phyloP scores from a whole-genome alignment of 495 filamentous ascomycete species.

The Aspergillus leporis region DNA sequence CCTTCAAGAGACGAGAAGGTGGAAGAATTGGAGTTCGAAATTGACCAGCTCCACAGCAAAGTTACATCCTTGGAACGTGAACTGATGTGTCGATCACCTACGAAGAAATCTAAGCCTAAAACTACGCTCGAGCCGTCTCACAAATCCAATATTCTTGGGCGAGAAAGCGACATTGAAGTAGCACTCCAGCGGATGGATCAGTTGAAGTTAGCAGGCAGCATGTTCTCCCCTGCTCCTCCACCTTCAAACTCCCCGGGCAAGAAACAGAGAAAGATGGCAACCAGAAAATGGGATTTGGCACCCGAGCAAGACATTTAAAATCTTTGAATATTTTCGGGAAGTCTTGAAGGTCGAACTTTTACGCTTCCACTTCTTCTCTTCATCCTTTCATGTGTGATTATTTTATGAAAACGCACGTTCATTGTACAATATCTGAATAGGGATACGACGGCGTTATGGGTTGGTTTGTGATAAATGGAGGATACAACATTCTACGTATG shows the following conservation, averaged over 20 bases:
- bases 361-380: not conserved
- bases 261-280: slow-evolving; percentile 54
- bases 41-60: slow-evolving; percentile 46
- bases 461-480: not conserved
- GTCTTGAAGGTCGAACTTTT: not conserved
- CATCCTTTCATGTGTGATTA: not conserved
- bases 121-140: slow-evolving; percentile 25
- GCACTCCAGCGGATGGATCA: slow-evolving; percentile 46
- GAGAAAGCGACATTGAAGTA: slow-evolving; percentile 47
- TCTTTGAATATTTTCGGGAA: not conserved
- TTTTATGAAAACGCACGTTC: not conserved
- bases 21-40: slow-evolving; percentile 49
- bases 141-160: slow-evolving; percentile 32
- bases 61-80: slow-evolving; percentile 50
- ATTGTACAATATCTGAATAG: not conserved
- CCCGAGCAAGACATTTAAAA: slow-evolving; percentile 53
- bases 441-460: not conserved
- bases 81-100: slow-evolving; percentile 45
- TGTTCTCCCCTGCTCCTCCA: slow-evolving; percentile 33
- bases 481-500: not conserved
- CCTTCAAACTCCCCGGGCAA: slow-evolving; percentile 35
- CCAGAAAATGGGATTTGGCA: slow-evolving; percentile 57
- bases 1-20: slow-evolving; percentile 33
- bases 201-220: slow-evolving; percentile 42
- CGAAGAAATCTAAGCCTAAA: slow-evolving; percentile 40